These are phyloP conservation scores for Fusarium succisae DNA, from an alignment of 2,329 filamentous ascomycete genomes.

Conservation along the genomic window DNA sequence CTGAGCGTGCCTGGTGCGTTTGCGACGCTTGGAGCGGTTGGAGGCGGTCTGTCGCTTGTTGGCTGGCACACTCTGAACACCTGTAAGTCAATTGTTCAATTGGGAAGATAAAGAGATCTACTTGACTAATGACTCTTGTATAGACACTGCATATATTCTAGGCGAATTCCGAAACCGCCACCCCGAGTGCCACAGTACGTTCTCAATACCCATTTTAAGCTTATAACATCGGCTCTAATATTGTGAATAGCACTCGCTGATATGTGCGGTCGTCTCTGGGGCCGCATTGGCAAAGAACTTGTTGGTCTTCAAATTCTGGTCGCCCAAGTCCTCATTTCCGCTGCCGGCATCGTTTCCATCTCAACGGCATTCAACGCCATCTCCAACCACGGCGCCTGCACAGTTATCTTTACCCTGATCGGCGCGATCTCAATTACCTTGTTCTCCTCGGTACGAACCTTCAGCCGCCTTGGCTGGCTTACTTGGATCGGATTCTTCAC, in stretches of 20 bases:
- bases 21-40: neutral
- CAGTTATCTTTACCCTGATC: neutral
- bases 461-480: neutral
- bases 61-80: neutral
- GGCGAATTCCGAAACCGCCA: neutral
- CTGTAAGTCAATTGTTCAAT: neutral
- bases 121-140: neutral
- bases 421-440: neutral
- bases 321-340: neutral
- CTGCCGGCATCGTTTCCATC: neutral
- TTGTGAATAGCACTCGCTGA: neutral
- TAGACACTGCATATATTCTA: neutral
- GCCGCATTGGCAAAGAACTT: neutral
- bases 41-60: neutral
- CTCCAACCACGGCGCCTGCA: neutral
- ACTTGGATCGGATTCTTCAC: neutral
- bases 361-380: neutral
- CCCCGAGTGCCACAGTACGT: neutral
- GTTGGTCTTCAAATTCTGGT: neutral
- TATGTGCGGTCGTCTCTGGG: neutral
- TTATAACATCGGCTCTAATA: neutral
- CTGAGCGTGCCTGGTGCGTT: conserved; percentile 45
- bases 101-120: accelerated
- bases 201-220: accelerated
- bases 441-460: neutral